Percentiles rank a stretch among this genome's conserved stretches.
These are phyloP conservation scores for Vanrija sp. DNA, from an alignment of 1,284 basidiomycete genomes.

Conservation along the genomic window DNA sequence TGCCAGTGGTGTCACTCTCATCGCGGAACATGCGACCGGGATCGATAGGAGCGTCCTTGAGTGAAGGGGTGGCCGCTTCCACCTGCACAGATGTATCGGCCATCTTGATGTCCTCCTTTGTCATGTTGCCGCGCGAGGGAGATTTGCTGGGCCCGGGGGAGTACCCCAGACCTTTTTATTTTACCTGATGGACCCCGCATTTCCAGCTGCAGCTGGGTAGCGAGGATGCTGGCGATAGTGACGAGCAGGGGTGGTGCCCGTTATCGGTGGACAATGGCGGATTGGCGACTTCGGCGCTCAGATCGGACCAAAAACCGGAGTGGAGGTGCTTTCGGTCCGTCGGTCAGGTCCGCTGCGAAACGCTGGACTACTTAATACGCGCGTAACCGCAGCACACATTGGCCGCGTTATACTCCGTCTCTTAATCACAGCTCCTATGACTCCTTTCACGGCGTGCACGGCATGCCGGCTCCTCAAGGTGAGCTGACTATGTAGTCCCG, in stretches of 20 bases:
- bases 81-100: neutral
- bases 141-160: too few relatives aligned
- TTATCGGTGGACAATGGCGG: too few relatives aligned
- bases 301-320: too few relatives aligned
- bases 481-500: neutral
- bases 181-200: too few relatives aligned
- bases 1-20: neutral
- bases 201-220: neutral
- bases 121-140: neutral
- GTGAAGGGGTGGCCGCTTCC: neutral
- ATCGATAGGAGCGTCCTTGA: neutral
- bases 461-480: conserved; percentile 17
- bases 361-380: too few relatives aligned
- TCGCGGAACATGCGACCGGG: neutral
- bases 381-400: too few relatives aligned
- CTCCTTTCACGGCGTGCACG: conserved; percentile 15
- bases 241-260: too few relatives aligned
- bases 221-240: too few relatives aligned
- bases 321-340: too few relatives aligned
- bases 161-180: too few relatives aligned
- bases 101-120: neutral
- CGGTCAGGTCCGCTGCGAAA: too few relatives aligned
- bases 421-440: neutral
- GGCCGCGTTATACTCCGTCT: neutral
- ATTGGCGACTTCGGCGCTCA: too few relatives aligned